Conservation (phyloP, 1,139 yeast genomes). For the Pichiaceae sp. region DNA sequence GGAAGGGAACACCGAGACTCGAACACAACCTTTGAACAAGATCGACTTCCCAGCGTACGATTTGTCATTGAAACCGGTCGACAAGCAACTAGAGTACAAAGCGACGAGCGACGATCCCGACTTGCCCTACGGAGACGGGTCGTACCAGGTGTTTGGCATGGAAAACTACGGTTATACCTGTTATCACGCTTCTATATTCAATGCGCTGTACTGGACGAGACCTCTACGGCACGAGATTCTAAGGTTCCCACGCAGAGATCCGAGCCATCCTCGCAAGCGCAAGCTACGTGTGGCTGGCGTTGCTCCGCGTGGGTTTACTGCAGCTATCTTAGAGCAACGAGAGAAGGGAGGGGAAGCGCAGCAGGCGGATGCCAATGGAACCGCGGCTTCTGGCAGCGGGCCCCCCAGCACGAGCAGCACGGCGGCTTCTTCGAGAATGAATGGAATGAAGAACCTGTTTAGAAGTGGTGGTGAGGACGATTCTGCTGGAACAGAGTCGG, state of each 20-base stretch:
- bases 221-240: conserved; percentile 57
- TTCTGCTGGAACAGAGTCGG: background rate
- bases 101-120: conserved; percentile 12
- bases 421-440: background rate
- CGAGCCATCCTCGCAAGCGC: conserved; percentile 23
- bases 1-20: too few species aligned
- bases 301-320: conserved; percentile 35
- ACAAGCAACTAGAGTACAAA: conserved; percentile 15
- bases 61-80: conserved; percentile 9
- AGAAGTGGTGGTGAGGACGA: background rate
- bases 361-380: background rate
- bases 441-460: background rate
- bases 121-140: conserved; percentile 53
- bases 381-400: background rate
- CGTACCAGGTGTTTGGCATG: conserved; percentile 77
- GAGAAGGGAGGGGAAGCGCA: conserved; percentile 4
- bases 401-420: background rate
- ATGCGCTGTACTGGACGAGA: conserved; percentile 72
- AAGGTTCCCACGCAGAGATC: conserved; percentile 31
- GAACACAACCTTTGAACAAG: too few species aligned
- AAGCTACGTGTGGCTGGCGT: conserved; percentile 28
- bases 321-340: conserved; percentile 13
- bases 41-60: conserved; percentile 4
- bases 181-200: conserved; percentile 87
- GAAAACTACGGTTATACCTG: conserved; percentile 95